Evolutionary conservation across 2,329 filamentous ascomycete species (phyloP).

Genomic region (Aspergillus proliferans): DNA sequence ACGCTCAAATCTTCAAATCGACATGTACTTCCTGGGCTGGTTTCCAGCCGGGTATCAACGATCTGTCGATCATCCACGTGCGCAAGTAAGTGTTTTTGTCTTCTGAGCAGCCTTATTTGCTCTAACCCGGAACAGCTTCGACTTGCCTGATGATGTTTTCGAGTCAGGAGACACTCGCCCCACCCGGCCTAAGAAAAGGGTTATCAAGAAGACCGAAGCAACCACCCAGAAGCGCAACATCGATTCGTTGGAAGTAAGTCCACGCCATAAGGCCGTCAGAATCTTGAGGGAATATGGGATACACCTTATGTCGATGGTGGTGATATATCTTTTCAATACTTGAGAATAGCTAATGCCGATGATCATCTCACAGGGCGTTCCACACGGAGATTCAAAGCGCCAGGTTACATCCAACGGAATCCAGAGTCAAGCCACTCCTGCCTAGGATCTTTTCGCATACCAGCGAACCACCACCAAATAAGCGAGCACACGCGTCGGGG

Average conservation of each 20-base stretch:
- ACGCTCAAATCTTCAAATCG: conserved; percentile 82
- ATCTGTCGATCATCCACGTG: conserved; percentile 73
- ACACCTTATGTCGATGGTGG: background rate
- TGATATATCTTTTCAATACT: conserved; percentile 7
- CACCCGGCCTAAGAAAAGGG: conserved; percentile 50
- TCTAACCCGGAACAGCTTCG: conserved; percentile 53
- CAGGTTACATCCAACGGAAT: conserved; percentile 26
- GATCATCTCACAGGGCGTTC: conserved; percentile 18
- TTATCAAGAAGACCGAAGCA: conserved; percentile 31
- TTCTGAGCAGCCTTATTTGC: background rate
- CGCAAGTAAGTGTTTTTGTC: conserved; percentile 64
- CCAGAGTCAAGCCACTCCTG: conserved; percentile 25
- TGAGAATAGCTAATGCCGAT: conserved; percentile 29
- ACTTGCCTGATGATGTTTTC: conserved; percentile 87
- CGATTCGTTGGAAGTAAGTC: conserved; percentile 40
- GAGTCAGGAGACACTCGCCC: conserved; percentile 68
- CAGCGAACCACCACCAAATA: background rate
- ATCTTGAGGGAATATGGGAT: conserved; percentile 11
- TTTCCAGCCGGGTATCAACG: conserved; percentile 69
- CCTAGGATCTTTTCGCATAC: conserved; percentile 16
- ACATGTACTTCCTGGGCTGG: conserved; percentile 69
- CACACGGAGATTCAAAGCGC: conserved; percentile 28
- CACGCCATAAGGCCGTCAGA: conserved; percentile 18
- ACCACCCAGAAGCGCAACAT: conserved; percentile 35
- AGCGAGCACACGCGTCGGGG: conserved; percentile 19